Evolutionary conservation across 495 filamentous ascomycete species (phyloP).

Genomic region (Penicillium pulvis): DNA sequence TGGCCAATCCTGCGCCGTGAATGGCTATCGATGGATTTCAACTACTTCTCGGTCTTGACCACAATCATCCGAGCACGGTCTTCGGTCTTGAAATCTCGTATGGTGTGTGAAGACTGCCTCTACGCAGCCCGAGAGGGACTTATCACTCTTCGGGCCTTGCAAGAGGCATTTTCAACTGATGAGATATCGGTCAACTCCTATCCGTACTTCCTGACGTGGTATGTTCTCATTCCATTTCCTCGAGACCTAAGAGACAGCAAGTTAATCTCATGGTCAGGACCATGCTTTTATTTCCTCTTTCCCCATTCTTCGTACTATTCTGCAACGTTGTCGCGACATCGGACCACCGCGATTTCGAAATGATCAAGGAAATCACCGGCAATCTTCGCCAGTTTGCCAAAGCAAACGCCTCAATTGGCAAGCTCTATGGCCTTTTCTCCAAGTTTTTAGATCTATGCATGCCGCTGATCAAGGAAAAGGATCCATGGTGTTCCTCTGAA

Average conservation of each 20-base stretch:
- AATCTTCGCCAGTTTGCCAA: conserved; percentile 30
- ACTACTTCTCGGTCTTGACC: conserved; percentile 30
- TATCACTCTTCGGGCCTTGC: conserved; percentile 25
- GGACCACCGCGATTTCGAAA: conserved; percentile 31
- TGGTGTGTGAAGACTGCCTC: conserved; percentile 33
- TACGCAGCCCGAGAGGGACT: conserved; percentile 29
- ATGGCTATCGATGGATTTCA: conserved; percentile 36
- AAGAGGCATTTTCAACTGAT: conserved; percentile 23
- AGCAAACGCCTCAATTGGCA: conserved; percentile 28
- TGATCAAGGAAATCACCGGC: conserved; percentile 32
- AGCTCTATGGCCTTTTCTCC: conserved; percentile 33
- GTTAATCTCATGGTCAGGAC: conserved; percentile 22
- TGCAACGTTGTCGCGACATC: conserved; percentile 38
- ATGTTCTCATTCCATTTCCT: background rate
- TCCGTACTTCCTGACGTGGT: conserved; percentile 38
- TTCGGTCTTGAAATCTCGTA: conserved; percentile 24
- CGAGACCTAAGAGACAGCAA: background rate
- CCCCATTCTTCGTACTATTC: conserved; percentile 37
- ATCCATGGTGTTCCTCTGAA: conserved; percentile 1
- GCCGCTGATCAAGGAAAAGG: conserved; percentile 20
- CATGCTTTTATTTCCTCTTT: conserved; percentile 33
- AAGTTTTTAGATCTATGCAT: conserved; percentile 32
- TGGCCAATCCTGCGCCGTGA: conserved; percentile 25
- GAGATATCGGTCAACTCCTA: conserved; percentile 25
- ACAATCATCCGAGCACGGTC: conserved; percentile 30